A percentile compares a stretch with the other conserved stretches of the same genome.
These are phyloP conservation scores for peach (Prunus persica) DNA, from an alignment of 306 rosid genomes.

Conservation along the genomic window Prunus_persica_NCBIv2 NC_034014.1:10025001-10025500, in stretches of 20 bases:
- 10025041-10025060: neutral
- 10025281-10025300: conserved; percentile 11
- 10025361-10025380: neutral
- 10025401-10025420: neutral
- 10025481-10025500: conserved; percentile 74
- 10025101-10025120: conserved; percentile 44
- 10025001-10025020: conserved; percentile 3
- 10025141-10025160: conserved; percentile 41
- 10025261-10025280: neutral
- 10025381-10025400: neutral
- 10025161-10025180: conserved; percentile 77
- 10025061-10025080: conserved; percentile 23
- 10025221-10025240: conserved; percentile 64
- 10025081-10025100: conserved; percentile 35
- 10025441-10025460: conserved; percentile 55
- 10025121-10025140: conserved; percentile 17
- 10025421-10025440: conserved; percentile 62
- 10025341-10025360: neutral
- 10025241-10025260: conserved; percentile 14
- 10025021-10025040: conserved; percentile 50
- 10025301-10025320: neutral
- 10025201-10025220: conserved; percentile 94
- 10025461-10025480: conserved; percentile 66
- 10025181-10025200: conserved; percentile 85
- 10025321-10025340: neutral